phyloP scores from a whole-genome alignment of 2,329 filamentous ascomycete genomes.

The Helicocarpus griseus region DNA sequence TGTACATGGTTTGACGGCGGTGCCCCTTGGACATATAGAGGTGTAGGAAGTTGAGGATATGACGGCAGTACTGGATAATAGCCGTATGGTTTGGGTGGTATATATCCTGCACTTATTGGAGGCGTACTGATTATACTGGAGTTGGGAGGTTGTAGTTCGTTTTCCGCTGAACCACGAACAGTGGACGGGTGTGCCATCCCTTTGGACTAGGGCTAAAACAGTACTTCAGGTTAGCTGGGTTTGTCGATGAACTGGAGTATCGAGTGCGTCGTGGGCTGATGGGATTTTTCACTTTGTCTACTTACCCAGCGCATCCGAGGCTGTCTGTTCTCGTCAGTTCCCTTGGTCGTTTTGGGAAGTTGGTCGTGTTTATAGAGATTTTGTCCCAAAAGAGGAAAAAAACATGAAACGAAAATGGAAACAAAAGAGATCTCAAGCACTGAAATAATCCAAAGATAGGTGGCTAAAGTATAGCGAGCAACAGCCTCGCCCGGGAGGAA shows the following conservation, averaged over 20 bases:
- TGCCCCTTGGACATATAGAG: background rate
- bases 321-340: background rate
- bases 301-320: background rate
- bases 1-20: background rate
- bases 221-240: background rate
- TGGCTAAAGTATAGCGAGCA: too few species aligned
- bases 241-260: background rate
- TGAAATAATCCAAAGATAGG: too few species aligned
- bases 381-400: background rate
- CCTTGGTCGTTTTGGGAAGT: background rate
- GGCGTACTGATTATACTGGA: background rate
- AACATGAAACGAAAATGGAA: too few species aligned
- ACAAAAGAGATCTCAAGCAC: too few species aligned
- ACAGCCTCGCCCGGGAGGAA: too few species aligned
- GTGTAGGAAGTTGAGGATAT: background rate
- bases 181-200: background rate
- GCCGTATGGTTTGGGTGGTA: background rate
- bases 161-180: background rate
- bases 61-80: background rate
- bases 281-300: background rate
- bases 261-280: background rate
- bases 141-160: background rate
- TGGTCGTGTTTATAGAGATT: background rate
- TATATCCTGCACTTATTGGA: background rate
- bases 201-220: background rate